Conservation (phyloP, 768 basidiomycete genomes). For the Strobilomyces echinocephalus region DNA sequence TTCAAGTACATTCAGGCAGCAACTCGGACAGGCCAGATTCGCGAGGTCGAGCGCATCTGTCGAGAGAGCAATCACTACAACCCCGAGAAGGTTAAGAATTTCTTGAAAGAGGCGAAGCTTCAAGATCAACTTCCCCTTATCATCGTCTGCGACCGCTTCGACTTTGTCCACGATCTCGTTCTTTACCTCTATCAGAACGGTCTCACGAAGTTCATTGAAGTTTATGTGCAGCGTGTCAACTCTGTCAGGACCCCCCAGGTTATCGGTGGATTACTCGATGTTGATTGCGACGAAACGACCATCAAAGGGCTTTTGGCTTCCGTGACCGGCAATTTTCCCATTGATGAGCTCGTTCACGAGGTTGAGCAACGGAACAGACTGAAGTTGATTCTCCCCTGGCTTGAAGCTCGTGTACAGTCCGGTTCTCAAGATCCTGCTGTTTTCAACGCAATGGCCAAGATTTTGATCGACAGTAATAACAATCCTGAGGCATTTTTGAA, state of each 20-base stretch:
- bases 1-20: slow-evolving; percentile 99
- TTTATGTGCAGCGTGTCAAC: slow-evolving; percentile 99
- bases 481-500: slow-evolving; percentile 98
- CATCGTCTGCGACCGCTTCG: slow-evolving; percentile 99
- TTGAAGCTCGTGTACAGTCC: slow-evolving; percentile 88
- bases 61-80: slow-evolving; percentile 97
- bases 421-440: slow-evolving; percentile 92
- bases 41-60: slow-evolving; percentile 98
- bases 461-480: slow-evolving; percentile 97
- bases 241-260: slow-evolving; percentile 96
- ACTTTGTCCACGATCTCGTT: slow-evolving; percentile 98
- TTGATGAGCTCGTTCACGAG: slow-evolving; percentile 96
- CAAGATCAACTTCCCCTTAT: slow-evolving; percentile 96
- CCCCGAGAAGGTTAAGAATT: slow-evolving; percentile 99
- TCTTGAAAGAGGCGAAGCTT: slow-evolving; percentile 97
- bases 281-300: slow-evolving; percentile 94
- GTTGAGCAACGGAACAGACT: slow-evolving; percentile 94
- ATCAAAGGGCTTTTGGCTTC: slow-evolving; percentile 94
- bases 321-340: slow-evolving; percentile 94
- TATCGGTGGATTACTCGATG: slow-evolving; percentile 91
- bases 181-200: slow-evolving; percentile 98
- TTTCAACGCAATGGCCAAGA: slow-evolving; percentile 98
- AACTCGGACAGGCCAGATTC: slow-evolving; percentile 94
- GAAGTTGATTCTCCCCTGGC: slow-evolving; percentile 96
- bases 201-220: slow-evolving; percentile 95